Conservation (phyloP, 345 rosid genomes). For the Moringa oleifera region DNA sequence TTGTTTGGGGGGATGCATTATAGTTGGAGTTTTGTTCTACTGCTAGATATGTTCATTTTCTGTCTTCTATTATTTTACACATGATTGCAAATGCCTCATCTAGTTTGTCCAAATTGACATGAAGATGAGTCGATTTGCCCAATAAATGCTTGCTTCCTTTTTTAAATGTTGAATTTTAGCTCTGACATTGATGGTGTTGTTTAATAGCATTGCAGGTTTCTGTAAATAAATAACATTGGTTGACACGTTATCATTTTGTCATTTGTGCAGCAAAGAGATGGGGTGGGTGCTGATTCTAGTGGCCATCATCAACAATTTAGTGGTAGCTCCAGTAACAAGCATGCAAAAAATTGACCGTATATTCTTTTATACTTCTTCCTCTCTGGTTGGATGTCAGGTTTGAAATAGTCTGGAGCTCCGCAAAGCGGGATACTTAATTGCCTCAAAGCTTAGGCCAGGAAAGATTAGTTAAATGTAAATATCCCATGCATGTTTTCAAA, state of each 20-base stretch:
- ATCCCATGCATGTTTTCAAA: not conserved
- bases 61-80: too few relatives aligned
- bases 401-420: not conserved
- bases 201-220: not conserved
- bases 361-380: not conserved
- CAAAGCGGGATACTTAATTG: not conserved
- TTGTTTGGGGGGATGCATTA: too few relatives aligned
- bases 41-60: too few relatives aligned
- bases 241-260: constrained; percentile 11
- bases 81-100: too few relatives aligned
- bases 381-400: not conserved
- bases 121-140: too few relatives aligned
- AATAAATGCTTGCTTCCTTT: too few relatives aligned
- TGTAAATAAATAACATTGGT: constrained; percentile 3
- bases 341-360: constrained; percentile 1
- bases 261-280: constrained; percentile 25
- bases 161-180: not conserved
- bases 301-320: constrained; percentile 14
- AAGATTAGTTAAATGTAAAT: not conserved
- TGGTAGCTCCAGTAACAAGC: constrained; percentile 5
- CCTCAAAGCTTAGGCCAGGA: not conserved
- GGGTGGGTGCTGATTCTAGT: constrained; percentile 23
- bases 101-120: too few relatives aligned
- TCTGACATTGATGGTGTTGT: too few relatives aligned
- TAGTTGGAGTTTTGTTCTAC: too few relatives aligned